phyloP scores from a whole-genome alignment of 768 basidiomycete genomes.

The Suillus fuscotomentosus region DNA sequence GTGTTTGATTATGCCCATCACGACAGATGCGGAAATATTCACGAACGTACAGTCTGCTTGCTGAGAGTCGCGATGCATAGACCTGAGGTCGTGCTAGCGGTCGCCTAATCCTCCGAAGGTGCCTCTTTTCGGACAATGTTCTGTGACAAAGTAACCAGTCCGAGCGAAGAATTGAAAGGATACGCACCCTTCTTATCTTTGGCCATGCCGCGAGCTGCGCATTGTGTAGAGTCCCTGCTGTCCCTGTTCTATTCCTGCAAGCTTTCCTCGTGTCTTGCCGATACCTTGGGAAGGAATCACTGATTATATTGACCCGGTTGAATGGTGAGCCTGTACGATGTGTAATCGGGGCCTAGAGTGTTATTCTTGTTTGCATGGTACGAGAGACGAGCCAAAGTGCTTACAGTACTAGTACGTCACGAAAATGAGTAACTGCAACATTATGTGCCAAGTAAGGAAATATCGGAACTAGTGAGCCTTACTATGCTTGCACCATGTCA shows the following conservation, averaged over 20 bases:
- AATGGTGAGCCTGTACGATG: not conserved
- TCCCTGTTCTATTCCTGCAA: not conserved
- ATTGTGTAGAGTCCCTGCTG: not conserved
- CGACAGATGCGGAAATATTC: not conserved
- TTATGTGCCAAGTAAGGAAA: too few relatives aligned
- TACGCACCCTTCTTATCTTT: not conserved
- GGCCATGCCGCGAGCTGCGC: not conserved
- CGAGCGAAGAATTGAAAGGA: not conserved
- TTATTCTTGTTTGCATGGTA: not conserved
- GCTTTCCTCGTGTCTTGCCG: not conserved
- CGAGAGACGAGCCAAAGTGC: not conserved
- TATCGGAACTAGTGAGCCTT: too few relatives aligned
- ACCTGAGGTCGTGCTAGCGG: not conserved
- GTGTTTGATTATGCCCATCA: not conserved
- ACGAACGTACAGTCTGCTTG: not conserved
- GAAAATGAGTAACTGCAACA: too few relatives aligned
- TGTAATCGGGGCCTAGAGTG: too few relatives aligned
- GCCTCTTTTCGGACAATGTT: not conserved
- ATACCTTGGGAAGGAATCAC: not conserved
- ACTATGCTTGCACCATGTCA: too few relatives aligned
- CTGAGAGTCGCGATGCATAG: not conserved
- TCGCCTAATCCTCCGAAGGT: not conserved
- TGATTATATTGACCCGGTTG: not conserved
- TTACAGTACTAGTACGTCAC: too few relatives aligned
- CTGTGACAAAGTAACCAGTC: not conserved